These are phyloP conservation scores for Phanerochaete sordida DNA, from an alignment of 768 basidiomycete species.

Conservation along the genomic window DNA sequence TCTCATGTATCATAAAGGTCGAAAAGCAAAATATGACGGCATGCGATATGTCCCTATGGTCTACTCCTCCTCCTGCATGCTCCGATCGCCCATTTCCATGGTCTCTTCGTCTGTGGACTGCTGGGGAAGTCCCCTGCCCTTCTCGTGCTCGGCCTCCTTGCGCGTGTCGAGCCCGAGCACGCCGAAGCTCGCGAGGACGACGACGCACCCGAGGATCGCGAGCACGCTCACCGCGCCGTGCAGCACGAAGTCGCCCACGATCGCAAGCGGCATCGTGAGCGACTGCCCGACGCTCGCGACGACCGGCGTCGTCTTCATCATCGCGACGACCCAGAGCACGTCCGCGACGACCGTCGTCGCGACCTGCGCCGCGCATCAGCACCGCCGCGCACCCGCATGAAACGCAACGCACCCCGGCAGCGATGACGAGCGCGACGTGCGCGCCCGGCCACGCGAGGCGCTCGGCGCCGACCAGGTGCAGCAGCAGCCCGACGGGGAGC, in stretches of 20 bases:
- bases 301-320: conserved; percentile 94
- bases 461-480: conserved; percentile 73
- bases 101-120: conserved; percentile 7
- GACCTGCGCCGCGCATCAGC: conserved; percentile 48
- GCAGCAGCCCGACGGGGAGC: conserved; percentile 73
- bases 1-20: background rate
- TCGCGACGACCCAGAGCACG: conserved; percentile 81
- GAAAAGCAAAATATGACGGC: background rate
- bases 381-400: conserved; percentile 3
- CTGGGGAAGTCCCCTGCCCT: background rate
- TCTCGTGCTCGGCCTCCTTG: conserved; percentile 17
- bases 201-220: conserved; percentile 66
- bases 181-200: conserved; percentile 77
- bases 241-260: conserved; percentile 73
- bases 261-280: conserved; percentile 88
- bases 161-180: conserved; percentile 55
- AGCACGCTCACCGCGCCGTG: conserved; percentile 52
- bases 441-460: conserved; percentile 61
- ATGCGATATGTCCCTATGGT: background rate
- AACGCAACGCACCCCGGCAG: conserved; percentile 14
- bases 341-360: conserved; percentile 77
- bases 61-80: background rate
- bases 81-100: background rate
- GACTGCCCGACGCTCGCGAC: conserved; percentile 93
- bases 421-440: conserved; percentile 41